Evolutionary conservation across 2,329 filamentous ascomycete species (phyloP).

Genomic region (Byssothecium circinans): DNA sequence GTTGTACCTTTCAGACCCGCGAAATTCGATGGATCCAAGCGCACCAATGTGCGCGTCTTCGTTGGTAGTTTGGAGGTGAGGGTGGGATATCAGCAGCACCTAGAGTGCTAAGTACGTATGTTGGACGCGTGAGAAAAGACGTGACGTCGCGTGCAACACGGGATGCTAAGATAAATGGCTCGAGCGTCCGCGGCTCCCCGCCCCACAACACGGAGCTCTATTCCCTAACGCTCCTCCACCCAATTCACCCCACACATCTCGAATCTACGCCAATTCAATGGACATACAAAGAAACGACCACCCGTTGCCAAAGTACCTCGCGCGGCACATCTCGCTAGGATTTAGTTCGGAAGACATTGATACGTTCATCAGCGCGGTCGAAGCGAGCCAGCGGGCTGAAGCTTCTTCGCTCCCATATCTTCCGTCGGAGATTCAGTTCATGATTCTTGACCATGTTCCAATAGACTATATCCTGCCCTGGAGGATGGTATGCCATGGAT

Average conservation of each 20-base stretch:
- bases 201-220: background rate
- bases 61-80: no score
- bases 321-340: constrained; percentile 24
- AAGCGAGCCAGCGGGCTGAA: constrained; percentile 26
- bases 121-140: no score
- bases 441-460: constrained; percentile 31
- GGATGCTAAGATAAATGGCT: constrained; percentile 1
- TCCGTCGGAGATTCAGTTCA: constrained; percentile 34
- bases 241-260: background rate
- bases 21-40: no score
- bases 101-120: no score
- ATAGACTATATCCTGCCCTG: constrained; percentile 30
- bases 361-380: constrained; percentile 31
- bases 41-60: no score
- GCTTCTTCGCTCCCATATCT: constrained; percentile 18
- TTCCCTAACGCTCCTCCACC: no score
- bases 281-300: background rate
- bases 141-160: no score
- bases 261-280: background rate
- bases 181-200: constrained; percentile 1
- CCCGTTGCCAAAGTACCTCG: constrained; percentile 24
- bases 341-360: constrained; percentile 31
- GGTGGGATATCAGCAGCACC: no score
- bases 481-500: constrained; percentile 33
- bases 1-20: no score